phyloP scores from a whole-genome alignment of 805 yeast genomes.

The Zygotorulaspora danielsina region DNA sequence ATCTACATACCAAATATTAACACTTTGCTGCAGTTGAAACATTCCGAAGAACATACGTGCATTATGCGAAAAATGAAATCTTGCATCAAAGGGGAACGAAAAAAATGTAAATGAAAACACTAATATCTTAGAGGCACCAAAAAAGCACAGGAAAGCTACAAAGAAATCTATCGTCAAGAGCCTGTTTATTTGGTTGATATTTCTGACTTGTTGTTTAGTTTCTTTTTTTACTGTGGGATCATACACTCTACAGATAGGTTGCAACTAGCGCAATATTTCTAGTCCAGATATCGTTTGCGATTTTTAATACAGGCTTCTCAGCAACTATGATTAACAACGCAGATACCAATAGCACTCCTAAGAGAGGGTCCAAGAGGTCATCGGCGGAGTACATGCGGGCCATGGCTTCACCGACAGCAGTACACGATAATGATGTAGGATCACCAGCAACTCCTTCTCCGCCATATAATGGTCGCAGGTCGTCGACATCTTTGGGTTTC shows the following conservation, averaged over 20 bases:
- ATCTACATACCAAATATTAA: no score
- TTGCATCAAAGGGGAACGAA: conserved; percentile 2
- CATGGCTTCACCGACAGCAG: conserved; percentile 13
- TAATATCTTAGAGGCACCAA: no score
- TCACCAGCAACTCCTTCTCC: conserved; percentile 32
- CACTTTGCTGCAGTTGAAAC: no score
- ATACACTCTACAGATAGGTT: no score
- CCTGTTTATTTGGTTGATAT: no score
- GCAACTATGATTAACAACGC: conserved; percentile 11
- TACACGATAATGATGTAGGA: conserved; percentile 9
- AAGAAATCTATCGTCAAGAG: background rate
- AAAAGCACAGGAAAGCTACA: background rate
- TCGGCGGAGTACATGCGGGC: conserved; percentile 18
- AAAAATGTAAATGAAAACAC: conserved; percentile 1
- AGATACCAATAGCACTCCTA: conserved; percentile 14
- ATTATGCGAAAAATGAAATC: conserved; percentile 2
- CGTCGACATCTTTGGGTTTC: conserved; percentile 27
- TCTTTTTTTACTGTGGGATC: no score
- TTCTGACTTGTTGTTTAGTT: no score
- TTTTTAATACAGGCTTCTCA: no score
- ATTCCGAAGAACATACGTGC: background rate
- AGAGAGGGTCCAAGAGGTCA: conserved; percentile 16
- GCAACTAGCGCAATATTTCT: background rate
- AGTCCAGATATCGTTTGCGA: background rate
- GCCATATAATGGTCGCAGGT: conserved; percentile 17